Conservation (phyloP, 352 stramenopile genomes). For the Phytophthora pinifolia region DNA sequence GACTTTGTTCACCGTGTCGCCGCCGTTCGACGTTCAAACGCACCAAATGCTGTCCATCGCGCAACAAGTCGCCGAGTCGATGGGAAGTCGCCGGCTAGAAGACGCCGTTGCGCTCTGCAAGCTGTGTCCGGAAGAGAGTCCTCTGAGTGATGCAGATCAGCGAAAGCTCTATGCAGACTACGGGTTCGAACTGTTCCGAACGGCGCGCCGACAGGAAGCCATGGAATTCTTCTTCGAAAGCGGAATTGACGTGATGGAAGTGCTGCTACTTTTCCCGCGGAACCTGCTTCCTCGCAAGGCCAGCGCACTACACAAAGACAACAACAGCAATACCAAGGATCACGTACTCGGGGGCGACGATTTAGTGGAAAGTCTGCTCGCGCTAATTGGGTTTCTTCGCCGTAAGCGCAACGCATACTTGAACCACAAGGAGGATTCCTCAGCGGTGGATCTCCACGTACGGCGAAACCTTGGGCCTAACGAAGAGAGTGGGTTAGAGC, state of each 20-base stretch:
- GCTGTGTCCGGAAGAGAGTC: conserved; percentile 66
- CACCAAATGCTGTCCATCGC: conserved; percentile 57
- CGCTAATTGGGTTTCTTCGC: conserved; percentile 54
- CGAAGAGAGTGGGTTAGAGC: conserved; percentile 36
- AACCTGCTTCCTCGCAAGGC: conserved; percentile 67
- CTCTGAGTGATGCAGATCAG: conserved; percentile 55
- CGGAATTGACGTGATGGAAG: conserved; percentile 49
- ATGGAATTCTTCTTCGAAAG: conserved; percentile 69
- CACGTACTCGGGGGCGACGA: conserved; percentile 41
- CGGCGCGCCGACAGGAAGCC: conserved; percentile 28
- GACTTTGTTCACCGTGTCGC: conserved; percentile 41
- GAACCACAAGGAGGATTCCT: conserved; percentile 10
- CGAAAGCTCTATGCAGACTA: conserved; percentile 57
- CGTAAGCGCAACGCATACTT: conserved; percentile 40
- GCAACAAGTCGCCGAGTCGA: conserved; percentile 48
- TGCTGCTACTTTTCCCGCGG: conserved; percentile 67
- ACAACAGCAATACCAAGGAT: conserved; percentile 25
- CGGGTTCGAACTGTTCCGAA: conserved; percentile 56
- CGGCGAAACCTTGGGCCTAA: conserved; percentile 11
- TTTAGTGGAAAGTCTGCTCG: conserved; percentile 51
- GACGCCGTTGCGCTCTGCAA: conserved; percentile 69
- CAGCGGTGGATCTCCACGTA: neutral
- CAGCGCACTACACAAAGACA: conserved; percentile 32
- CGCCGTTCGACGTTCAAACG: conserved; percentile 49
- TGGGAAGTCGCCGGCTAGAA: conserved; percentile 37